Conservation (phyloP, 2,329 filamentous ascomycete genomes). For the Colletotrichum tamarilloi region DNA sequence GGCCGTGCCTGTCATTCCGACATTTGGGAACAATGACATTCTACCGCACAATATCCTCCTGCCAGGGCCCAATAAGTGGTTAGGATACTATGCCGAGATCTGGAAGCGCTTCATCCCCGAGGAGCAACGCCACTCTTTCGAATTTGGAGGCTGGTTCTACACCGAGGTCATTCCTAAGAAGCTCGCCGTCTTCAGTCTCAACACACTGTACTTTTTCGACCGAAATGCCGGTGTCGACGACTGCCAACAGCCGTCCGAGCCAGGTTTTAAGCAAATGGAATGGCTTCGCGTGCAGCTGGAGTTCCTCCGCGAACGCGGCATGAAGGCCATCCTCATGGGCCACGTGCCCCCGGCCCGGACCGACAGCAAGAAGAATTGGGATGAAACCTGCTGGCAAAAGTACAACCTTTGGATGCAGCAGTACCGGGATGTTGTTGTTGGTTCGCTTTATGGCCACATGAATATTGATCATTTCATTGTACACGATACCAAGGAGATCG, state of each 20-base stretch:
- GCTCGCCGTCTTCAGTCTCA: slow-evolving; percentile 91
- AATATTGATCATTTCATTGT: slow-evolving; percentile 98
- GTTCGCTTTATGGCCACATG: slow-evolving; percentile 91
- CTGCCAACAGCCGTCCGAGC: slow-evolving; percentile 81
- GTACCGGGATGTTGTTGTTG: slow-evolving; percentile 89
- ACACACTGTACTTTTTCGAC: slow-evolving; percentile 96
- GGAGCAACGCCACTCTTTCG: slow-evolving; percentile 89
- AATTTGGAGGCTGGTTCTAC: slow-evolving; percentile 93
- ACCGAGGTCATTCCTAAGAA: slow-evolving; percentile 89
- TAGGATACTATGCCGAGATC: slow-evolving; percentile 78
- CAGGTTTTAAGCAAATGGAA: slow-evolving; percentile 94
- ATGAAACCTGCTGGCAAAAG: slow-evolving; percentile 98
- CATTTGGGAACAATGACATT: slow-evolving; percentile 96
- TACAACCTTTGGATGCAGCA: slow-evolving; percentile 91
- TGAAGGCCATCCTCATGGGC: slow-evolving; percentile 95
- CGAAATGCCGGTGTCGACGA: slow-evolving; percentile 95
- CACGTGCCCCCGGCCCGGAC: slow-evolving; percentile 94
- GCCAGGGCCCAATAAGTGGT: slow-evolving; percentile 88
- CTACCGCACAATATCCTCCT: slow-evolving; percentile 95
- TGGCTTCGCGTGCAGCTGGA: slow-evolving; percentile 93
- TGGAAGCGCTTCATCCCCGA: slow-evolving; percentile 93
- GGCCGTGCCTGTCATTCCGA: slow-evolving; percentile 85
- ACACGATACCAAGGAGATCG: slow-evolving; percentile 83
- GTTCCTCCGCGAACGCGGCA: slow-evolving; percentile 81
- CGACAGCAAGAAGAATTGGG: slow-evolving; percentile 87